Evolutionary conservation across 495 filamentous ascomycete species (phyloP).

Genomic region (Stereocaulon alpinum): DNA sequence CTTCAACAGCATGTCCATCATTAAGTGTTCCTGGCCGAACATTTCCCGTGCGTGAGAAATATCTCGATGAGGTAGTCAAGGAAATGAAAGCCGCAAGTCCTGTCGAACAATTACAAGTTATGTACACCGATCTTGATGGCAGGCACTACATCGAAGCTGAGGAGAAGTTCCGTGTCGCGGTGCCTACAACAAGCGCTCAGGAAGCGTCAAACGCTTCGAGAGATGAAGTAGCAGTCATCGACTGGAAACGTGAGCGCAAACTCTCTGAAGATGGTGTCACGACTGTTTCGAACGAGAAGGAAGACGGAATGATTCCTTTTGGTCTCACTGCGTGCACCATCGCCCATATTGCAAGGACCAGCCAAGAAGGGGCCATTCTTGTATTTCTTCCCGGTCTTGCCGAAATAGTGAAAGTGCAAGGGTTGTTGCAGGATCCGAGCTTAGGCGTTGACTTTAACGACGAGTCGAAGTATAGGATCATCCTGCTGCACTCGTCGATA

Average conservation of each 20-base stretch:
- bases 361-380: constrained; percentile 42
- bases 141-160: constrained; percentile 31
- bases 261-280: constrained; percentile 23
- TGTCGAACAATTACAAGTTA: constrained; percentile 14
- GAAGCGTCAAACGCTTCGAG: constrained; percentile 13
- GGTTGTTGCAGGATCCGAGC: constrained; percentile 21
- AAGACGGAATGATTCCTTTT: constrained; percentile 39
- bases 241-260: constrained; percentile 36
- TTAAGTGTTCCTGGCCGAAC: constrained; percentile 46
- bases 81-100: constrained; percentile 27
- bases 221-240: constrained; percentile 30
- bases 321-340: constrained; percentile 40
- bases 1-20: constrained; percentile 35
- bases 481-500: constrained; percentile 42
- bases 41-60: constrained; percentile 43
- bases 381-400: constrained; percentile 49
- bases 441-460: constrained; percentile 39
- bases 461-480: constrained; percentile 34
- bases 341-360: constrained; percentile 41
- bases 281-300: constrained; percentile 26
- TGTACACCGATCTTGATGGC: constrained; percentile 28
- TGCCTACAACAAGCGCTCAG: constrained; percentile 14
- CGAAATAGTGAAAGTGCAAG: constrained; percentile 36
- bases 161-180: constrained; percentile 16
- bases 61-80: constrained; percentile 39